These are phyloP conservation scores for Daldinia caldariorum DNA, from an alignment of 495 filamentous ascomycete genomes.

Conservation along the genomic window DNA sequence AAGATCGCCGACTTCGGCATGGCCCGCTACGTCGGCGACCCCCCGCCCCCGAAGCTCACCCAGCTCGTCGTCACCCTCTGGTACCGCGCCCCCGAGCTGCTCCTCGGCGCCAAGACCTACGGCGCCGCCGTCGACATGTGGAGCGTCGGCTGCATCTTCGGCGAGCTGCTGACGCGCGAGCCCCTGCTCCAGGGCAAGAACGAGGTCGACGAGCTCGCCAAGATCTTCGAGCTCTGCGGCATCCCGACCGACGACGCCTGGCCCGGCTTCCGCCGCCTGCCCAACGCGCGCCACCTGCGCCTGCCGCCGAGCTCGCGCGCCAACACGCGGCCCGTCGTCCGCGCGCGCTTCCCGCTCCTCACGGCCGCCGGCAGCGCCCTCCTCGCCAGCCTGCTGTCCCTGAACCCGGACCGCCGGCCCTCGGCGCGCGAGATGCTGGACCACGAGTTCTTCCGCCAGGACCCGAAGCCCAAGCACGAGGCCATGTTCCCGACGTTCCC, in stretches of 20 bases:
- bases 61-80: conserved; percentile 96
- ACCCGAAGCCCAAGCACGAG: conserved; percentile 85
- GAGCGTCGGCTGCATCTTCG: conserved; percentile 97
- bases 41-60: conserved; percentile 78
- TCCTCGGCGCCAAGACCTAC: conserved; percentile 84
- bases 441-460: conserved; percentile 88
- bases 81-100: conserved; percentile 92
- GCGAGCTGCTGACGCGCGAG: conserved; percentile 84
- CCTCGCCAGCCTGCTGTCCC: conserved; percentile 71
- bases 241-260: conserved; percentile 87
- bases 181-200: conserved; percentile 91
- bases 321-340: conserved; percentile 58
- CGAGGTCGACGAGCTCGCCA: conserved; percentile 81
- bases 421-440: conserved; percentile 69
- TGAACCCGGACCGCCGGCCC: conserved; percentile 79
- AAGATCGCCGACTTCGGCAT: conserved; percentile 99
- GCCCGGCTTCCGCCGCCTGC: conserved; percentile 87
- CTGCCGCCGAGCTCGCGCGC: conserved; percentile 66
- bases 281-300: conserved; percentile 87
- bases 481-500: conserved; percentile 94
- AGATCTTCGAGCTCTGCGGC: conserved; percentile 90
- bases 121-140: conserved; percentile 87
- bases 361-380: conserved; percentile 78
- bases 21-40: conserved; percentile 89
- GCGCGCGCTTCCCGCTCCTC: conserved; percentile 81